Base-by-base conservation (phyloP, 2,329 filamentous ascomycete species). In the Dryadomyces quercus-mongolicae region DNA sequence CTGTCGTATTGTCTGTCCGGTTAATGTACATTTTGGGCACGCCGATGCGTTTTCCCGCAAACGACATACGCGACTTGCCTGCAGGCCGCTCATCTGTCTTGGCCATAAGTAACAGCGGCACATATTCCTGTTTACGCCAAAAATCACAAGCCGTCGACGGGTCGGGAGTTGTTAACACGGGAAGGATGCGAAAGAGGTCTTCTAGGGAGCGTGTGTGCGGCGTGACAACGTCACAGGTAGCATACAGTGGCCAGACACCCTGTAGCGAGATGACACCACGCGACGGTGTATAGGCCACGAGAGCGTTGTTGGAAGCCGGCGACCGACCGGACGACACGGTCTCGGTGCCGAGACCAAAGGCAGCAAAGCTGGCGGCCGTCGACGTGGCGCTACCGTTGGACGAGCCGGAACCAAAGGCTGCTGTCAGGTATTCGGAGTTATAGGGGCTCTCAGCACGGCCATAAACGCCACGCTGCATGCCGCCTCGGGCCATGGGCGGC, bases 221-320 rank as follows among this genome's bases (percentile, higher is more conserved):
- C 0, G 77, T 74, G 0, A 78, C 63, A 0, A 76, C 72, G 62
- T 82, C 78, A 57, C 77, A 80, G 0, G 74, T 78, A 0, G 75
- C 71, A 58, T 77, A 81, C 1, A 82, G 63, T 2, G 78, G 77
- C 71, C 75, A 80, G 6, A 74, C 64, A 0, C 78, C 78, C 1
- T 76, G 68, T 9, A 73, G 70, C 2, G 76, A 73, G 16, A 82
- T 66, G 0, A 76, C 57, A 0, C 76, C 75, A 43, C 74, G 68
- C 0, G 76, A 80, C 0, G 78, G 77, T 0, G 79, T 77, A 54
- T 81, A 81, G 0, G 72, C 76, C 0, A 81, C 68, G 2, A 81
- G 62, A 0, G 68, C 74, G 60, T 81, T 81, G 57, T 81, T 81
- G 0, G 38, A 44, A 5, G 50, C 50, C 8, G 50, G 50, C 21